A percentile compares a stretch with the other conserved stretches of the same genome.
phyloP scores from a whole-genome alignment of 176 grass and related monocot genomes.

The Hordeum marinum region DNA sequence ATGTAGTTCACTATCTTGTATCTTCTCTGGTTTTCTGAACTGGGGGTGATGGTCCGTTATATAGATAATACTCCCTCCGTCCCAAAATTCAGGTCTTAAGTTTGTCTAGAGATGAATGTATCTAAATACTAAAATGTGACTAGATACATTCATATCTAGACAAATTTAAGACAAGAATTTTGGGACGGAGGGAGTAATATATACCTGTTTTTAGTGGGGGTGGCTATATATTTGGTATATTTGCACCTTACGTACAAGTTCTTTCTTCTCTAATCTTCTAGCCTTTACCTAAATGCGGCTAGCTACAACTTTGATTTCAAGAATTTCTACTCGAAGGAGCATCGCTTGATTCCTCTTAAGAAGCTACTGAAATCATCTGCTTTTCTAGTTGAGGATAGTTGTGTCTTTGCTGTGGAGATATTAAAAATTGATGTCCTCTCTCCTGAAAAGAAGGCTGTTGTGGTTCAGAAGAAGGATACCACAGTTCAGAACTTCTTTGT shows the following conservation, averaged over 20 bases:
- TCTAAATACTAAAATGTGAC: too few relatives aligned
- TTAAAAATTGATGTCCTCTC: not conserved
- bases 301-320: constrained; percentile 1
- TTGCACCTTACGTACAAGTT: not conserved
- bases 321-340: not conserved
- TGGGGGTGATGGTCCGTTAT: not conserved
- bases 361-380: constrained; percentile 21
- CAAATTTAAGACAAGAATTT: too few relatives aligned
- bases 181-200: too few relatives aligned
- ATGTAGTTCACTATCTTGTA: not conserved
- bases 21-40: not conserved
- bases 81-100: too few relatives aligned
- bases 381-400: constrained; percentile 29
- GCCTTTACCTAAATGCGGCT: not conserved
- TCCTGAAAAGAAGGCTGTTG: not conserved
- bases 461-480: not conserved
- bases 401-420: constrained; percentile 32
- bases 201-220: too few relatives aligned
- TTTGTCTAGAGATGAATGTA: too few relatives aligned
- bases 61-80: too few relatives aligned
- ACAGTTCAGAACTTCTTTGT: constrained; percentile 20
- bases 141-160: too few relatives aligned
- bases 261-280: not conserved
- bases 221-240: not conserved
- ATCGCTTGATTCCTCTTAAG: constrained; percentile 14